These are phyloP conservation scores for Plantago major DNA, from an alignment of 257 asterid species.

Conservation along the genomic window DNA sequence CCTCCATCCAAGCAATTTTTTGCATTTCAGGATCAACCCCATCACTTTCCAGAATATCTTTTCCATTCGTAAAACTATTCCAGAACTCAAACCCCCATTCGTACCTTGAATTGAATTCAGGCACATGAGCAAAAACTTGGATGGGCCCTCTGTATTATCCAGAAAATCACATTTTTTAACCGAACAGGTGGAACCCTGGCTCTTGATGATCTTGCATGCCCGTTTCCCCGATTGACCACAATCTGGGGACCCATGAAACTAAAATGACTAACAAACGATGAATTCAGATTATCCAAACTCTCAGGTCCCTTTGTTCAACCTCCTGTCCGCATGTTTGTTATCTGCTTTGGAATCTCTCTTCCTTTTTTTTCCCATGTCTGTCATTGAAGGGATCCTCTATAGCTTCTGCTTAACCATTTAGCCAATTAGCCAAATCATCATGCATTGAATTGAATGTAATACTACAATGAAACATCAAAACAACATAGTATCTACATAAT, in stretches of 20 bases:
- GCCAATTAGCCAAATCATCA: too few relatives aligned
- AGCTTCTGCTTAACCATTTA: too few relatives aligned
- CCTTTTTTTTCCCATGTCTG: constrained; percentile 37
- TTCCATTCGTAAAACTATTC: constrained; percentile 55
- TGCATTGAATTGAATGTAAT: too few relatives aligned
- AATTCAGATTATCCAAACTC: constrained; percentile 21
- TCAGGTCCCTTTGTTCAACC: constrained; percentile 14
- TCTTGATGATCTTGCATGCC: constrained; percentile 17
- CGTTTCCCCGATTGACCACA: constrained; percentile 32
- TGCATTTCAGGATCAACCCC: constrained; percentile 41
- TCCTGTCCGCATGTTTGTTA: constrained; percentile 29
- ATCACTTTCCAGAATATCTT: constrained; percentile 60
- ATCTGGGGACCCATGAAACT: constrained; percentile 28
- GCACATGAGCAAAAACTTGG: constrained; percentile 63
- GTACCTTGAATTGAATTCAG: constrained; percentile 57
- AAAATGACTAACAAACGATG: constrained; percentile 12
- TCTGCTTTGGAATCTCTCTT: constrained; percentile 39
- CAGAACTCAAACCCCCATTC: constrained; percentile 85
- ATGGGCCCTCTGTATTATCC: constrained; percentile 42
- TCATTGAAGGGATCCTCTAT: constrained; percentile 92
- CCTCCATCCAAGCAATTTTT: constrained; percentile 91
- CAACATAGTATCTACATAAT: background rate
- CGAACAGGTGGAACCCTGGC: constrained; percentile 23
- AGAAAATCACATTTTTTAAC: constrained; percentile 17
- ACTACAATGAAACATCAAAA: too few relatives aligned